Base-by-base conservation (phyloP, 1,284 basidiomycete species). In the Amylostereum areolatum region DNA sequence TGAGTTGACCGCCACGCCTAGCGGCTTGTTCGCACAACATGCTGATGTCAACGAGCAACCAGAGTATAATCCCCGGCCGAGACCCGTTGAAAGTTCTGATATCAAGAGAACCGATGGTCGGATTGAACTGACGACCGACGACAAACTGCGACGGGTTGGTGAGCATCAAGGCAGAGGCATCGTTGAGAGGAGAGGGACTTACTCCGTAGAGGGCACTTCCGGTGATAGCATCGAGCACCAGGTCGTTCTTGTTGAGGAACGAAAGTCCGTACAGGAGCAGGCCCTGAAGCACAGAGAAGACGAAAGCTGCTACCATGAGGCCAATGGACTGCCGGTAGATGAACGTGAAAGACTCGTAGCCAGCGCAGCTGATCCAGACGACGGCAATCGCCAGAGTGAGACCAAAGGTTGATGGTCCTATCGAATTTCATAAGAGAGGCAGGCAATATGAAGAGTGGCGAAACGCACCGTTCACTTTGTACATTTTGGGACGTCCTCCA, bases 71-170 rank as follows among this genome's bases (percentile, higher is more conserved):
- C 10, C 96, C 97, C 0, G 96, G 97, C 33, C 97, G 83, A 34
- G 96, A 80, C 62, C 97, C 94, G 62, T 93, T 98, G 81, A 99
- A 99, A 0, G 89, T 89, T 68, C 99, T 99, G 78, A 99, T 79
- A 65, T 99, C 97, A 52, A 98, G 89, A 10, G 78, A 81, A 37
- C 89, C 89, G 51, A 93, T 82, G 2, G 83, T 83, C 0, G 97
- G 96, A 70, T 99, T 99, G 47, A 99, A 75, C 62, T 95, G 91
- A 48, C 97, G 89, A 30, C 97, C 97, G 57, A 99, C 94, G 73
- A 84, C 99, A 75, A 92, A 99, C 92, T 97, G 60, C n/a, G 46
- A 12, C 27, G 18, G 35, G n/a, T 45, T 46, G 55, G 32, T 52
- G 50, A 40, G 45, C 36, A 39, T n/a, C n/a, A n/a, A n/a, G n/a